These are phyloP conservation scores for Smallanthus sonchifolius DNA, from an alignment of 129 eudicot species.

Conservation along the genomic window DNA sequence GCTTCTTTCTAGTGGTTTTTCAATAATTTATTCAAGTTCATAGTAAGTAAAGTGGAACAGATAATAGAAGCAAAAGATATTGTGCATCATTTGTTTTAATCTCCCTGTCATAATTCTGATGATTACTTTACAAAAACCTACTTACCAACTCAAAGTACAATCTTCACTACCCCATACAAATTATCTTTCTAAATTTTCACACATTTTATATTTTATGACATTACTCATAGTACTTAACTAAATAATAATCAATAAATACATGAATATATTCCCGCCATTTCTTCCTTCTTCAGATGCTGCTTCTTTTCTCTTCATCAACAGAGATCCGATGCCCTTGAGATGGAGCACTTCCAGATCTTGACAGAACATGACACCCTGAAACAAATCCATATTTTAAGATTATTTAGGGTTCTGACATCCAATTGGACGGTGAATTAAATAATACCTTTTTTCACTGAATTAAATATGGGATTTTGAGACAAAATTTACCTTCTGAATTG, in stretches of 20 bases:
- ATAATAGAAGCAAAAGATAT: conserved; percentile 28
- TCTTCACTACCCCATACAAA: conserved; percentile 3
- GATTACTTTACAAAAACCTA: conserved; percentile 31
- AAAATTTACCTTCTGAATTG: conserved; percentile 35
- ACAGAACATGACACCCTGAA: conserved; percentile 43
- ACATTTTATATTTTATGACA: conserved; percentile 12
- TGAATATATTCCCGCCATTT: conserved; percentile 28
- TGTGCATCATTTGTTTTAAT: conserved; percentile 32
- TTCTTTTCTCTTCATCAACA: conserved; percentile 42
- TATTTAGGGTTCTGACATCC: no score
- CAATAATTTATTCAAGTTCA: neutral
- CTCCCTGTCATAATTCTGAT: conserved; percentile 34
- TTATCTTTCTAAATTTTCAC: conserved; percentile 12
- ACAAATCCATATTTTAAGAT: neutral
- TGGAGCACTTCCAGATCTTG: conserved; percentile 60
- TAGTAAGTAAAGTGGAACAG: conserved; percentile 6
- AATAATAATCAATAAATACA: neutral
- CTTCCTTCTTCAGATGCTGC: conserved; percentile 44
- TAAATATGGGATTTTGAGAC: conserved; percentile 1
- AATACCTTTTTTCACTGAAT: conserved; percentile 13
- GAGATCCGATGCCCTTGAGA: conserved; percentile 33
- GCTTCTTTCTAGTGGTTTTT: no score
- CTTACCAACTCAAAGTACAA: conserved; percentile 4
- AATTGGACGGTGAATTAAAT: no score
- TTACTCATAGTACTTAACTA: neutral